Percentiles rank a stretch among this genome's conserved stretches.
Evolutionary conservation across 371 early-diverging fungal genomes (phyloP).

Genomic region (Caulochytrium protostelioides): DNA sequence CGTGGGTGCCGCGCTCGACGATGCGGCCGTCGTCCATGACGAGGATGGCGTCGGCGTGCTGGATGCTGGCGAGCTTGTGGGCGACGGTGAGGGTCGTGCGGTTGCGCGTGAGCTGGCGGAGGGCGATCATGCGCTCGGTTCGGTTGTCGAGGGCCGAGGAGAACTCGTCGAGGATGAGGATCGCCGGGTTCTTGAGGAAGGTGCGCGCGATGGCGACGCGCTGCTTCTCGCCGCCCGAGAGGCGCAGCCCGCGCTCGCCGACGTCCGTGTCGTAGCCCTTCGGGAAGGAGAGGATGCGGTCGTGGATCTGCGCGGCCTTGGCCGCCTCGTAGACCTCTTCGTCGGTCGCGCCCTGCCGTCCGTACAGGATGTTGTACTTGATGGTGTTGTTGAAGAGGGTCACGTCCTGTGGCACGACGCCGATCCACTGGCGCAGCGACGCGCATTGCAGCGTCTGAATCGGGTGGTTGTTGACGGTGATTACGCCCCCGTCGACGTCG

Average conservation of each 20-base stretch:
- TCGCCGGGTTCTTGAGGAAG: slow-evolving; percentile 35
- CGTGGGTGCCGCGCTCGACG: slow-evolving; percentile 35
- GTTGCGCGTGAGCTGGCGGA: slow-evolving; percentile 47
- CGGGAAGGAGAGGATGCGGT: slow-evolving; percentile 12
- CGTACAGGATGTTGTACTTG: slow-evolving; percentile 21
- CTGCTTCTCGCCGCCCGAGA: slow-evolving; percentile 87
- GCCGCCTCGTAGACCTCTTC: slow-evolving; percentile 53
- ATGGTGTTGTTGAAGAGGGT: slow-evolving; percentile 20
- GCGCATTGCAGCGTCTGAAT: too few relatives aligned
- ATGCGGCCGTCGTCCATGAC: slow-evolving; percentile 32
- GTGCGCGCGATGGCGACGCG: slow-evolving; percentile 68
- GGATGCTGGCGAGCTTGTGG: slow-evolving; percentile 37
- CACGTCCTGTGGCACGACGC: slow-evolving; percentile 33
- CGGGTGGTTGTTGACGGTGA: too few relatives aligned
- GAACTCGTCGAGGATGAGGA: slow-evolving; percentile 37
- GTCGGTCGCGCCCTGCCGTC: slow-evolving; percentile 17
- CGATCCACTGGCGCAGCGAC: slow-evolving; percentile 17
- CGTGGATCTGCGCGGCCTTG: slow-evolving; percentile 41
- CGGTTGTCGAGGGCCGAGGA: slow-evolving; percentile 79
- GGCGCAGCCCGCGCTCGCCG: slow-evolving; percentile 75
- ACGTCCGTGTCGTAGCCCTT: slow-evolving; percentile 72
- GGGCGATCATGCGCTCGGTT: slow-evolving; percentile 79
- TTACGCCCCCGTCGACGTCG: too few relatives aligned
- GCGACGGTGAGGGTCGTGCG: slow-evolving; percentile 1
- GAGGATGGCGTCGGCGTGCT: slow-evolving; percentile 38